Base-by-base conservation (phyloP, 1,284 basidiomycete genomes). In the Paramarasmius palmivorus region DNA sequence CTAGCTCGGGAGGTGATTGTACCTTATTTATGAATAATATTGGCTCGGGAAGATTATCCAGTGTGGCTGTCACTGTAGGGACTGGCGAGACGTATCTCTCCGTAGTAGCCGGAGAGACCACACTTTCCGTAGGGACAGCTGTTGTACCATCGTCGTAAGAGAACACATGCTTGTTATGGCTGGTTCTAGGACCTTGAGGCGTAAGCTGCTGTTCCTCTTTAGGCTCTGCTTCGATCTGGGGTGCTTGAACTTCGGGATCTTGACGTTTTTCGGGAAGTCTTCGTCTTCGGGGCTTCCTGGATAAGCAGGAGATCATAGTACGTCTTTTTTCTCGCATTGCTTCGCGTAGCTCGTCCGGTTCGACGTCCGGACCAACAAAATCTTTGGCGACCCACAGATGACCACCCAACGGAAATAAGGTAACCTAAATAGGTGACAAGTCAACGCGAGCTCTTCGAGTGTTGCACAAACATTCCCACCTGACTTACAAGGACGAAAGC, bases 321-420 rank as follows among this genome's bases (percentile, higher is more conserved):
- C 70, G 68, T 46, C 68, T 69, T 7, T 54, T 46, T 7, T 29
- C 55, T n/a, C 62, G 65, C 41, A 73, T 61, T 2, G 65, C 65
- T 45, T 78, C 75, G 50, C 73, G 71, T 5, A 85, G 68, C 48
- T 82, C 80, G 53, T 81, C 76, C 26, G 76, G 68, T 52, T 82
- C 78, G 2, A 84, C 68, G 47, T 88, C 84, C 1, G 84, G 82
- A 1, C 87, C 86, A 9, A 73, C 71, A 57, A 77, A 88, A 59
- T 88, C 86, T 70, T 74, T 77, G 12, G 75, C 76, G 32, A 89
- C 70, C 60, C 76, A 72, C 4, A 69, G 70, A 55, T 75, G 70
- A 2, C 74, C 81, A 10, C 86, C 86, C 42, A 81, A 63, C 0
- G 86, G 82, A 60, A 88, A 89, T 7, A 88, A 69, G 0, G 82